Conservation (phyloP, 2,329 filamentous ascomycete genomes). For the Botrytis squamosa region DNA sequence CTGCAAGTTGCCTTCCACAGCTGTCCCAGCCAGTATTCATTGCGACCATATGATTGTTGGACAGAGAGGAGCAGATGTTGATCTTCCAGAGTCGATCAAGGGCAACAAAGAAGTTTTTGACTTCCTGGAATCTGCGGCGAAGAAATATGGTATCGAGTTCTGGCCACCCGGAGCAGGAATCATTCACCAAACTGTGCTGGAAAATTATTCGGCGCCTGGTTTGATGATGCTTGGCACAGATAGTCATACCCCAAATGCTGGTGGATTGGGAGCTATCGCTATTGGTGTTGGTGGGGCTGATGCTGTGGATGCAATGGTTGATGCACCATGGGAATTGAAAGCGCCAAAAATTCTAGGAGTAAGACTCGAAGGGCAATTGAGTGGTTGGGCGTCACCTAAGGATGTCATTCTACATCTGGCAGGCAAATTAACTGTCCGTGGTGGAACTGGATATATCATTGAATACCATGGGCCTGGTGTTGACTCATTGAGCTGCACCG, state of each 20-base stretch:
- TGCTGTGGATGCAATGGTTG: conserved; percentile 93
- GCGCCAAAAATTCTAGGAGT: conserved; percentile 89
- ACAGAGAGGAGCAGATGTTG: conserved; percentile 81
- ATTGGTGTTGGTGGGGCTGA: conserved; percentile 97
- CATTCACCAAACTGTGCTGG: conserved; percentile 95
- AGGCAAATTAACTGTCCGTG: conserved; percentile 85
- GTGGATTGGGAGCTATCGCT: conserved; percentile 86
- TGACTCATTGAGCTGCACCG: conserved; percentile 83
- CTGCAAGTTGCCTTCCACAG: conserved; percentile 83
- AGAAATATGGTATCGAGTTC: conserved; percentile 92
- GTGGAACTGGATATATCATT: conserved; percentile 90
- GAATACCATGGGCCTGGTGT: conserved; percentile 93
- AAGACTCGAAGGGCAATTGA: conserved; percentile 76
- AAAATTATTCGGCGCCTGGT: conserved; percentile 96
- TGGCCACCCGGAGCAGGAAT: conserved; percentile 94
- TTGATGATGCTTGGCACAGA: conserved; percentile 99
- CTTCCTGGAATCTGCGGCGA: conserved; percentile 88
- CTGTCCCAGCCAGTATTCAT: conserved; percentile 95
- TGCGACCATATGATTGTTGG: conserved; percentile 99
- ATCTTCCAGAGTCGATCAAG: conserved; percentile 80
- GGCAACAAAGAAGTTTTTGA: conserved; percentile 97
- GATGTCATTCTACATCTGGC: conserved; percentile 91
- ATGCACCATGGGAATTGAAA: conserved; percentile 96
- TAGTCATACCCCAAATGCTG: conserved; percentile 96
- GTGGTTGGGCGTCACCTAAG: conserved; percentile 91